These are phyloP conservation scores for Acacia pycnantha DNA, from an alignment of 331 rosid genomes.

Conservation along the genomic window DNA sequence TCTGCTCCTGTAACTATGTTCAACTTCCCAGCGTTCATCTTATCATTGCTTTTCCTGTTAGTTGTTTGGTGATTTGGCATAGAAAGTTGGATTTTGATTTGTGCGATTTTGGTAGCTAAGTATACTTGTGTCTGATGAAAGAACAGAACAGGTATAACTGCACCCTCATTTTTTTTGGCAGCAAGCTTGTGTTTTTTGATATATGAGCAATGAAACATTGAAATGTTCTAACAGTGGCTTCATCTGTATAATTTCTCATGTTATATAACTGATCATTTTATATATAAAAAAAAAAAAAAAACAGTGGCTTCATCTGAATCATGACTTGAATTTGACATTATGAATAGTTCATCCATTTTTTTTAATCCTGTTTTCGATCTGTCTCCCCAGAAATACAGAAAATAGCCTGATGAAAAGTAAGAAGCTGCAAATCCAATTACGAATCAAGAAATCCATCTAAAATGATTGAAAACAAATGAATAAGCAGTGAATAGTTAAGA, in stretches of 20 bases:
- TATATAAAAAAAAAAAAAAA: no score
- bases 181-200: constrained; percentile 10
- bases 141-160: neutral
- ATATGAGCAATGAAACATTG: constrained; percentile 30
- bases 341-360: neutral
- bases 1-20: constrained; percentile 37
- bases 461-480: neutral
- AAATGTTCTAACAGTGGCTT: constrained; percentile 19
- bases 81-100: constrained; percentile 19
- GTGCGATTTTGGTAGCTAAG: constrained; percentile 39
- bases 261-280: no score
- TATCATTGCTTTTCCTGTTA: constrained; percentile 50
- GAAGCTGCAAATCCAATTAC: neutral
- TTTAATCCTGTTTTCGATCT: neutral
- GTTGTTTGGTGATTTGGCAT: constrained; percentile 42
- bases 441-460: neutral
- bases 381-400: neutral
- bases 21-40: constrained; percentile 35
- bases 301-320: neutral
- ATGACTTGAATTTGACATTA: neutral
- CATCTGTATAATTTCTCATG: constrained; percentile 7
- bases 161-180: constrained; percentile 26
- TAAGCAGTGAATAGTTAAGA: neutral
- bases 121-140: constrained; percentile 5
- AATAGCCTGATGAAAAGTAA: neutral